Base-by-base conservation (phyloP, 1,139 yeast species). In the Scheffersomyces titani region DNA sequence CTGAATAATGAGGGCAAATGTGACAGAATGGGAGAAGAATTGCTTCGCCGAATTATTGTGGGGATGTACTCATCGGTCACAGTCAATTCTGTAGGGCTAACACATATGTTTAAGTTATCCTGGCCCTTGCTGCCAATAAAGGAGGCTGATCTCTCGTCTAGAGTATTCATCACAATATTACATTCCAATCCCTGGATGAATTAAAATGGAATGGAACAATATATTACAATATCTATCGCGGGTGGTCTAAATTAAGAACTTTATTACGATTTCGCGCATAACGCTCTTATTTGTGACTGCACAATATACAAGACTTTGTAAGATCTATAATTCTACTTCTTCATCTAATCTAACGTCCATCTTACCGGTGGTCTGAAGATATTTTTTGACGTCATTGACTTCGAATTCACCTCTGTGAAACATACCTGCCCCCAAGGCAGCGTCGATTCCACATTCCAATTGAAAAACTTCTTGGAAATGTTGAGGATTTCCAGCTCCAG, bases 361-460 rank as follows among this genome's bases (percentile, higher is more conserved):
- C 6, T 66, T 62, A 5, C 70, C 71, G 51, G 76, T 72, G 24
- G 24, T 46, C 53, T 78, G 75, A 68, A 93, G 80, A 63, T 81
- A 86, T 46, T 81, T 72, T 73, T 94, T 94, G 50, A 94, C 97
- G 54, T 92, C 88, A 55, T 83, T 82, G 16, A 94, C 98, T 18
- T 91, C 87, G 72, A 88, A 94, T 67, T 93, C 98, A 30, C 90
- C 94, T 68, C 98, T 82, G 77, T 94, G 99, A 78, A 94, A 94
- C 86, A 94, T 88, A 51, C 99, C 99, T 3, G 99, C 99, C 40
- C 99, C 99, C 55, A 94, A 80, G 13, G 99, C 98, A 52, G 99
- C 99, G 74, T 94, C 99, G 2, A 94, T 89, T 3, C 85, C 82
- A 36, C 98, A 92, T 51, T 87, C 81, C 70, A 77, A 64, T 53